Conservation (phyloP, 257 asterid genomes). For the Lithospermum erythrorhizon region DNA sequence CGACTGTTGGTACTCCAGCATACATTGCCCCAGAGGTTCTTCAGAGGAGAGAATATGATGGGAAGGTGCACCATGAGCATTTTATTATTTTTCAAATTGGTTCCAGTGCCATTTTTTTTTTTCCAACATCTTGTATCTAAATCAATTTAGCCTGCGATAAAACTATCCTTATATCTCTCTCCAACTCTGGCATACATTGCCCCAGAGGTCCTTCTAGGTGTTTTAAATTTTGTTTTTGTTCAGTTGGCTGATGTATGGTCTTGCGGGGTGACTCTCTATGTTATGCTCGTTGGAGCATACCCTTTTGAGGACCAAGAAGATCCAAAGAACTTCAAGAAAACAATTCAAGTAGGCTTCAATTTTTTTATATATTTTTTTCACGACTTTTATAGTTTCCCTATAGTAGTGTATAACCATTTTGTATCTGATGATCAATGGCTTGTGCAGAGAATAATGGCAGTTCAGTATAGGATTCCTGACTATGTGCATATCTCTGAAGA, state of each 20-base stretch:
- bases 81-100: background rate
- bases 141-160: no score
- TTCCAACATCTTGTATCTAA: no score
- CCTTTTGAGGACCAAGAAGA: slow-evolving; percentile 43
- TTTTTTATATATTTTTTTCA: background rate
- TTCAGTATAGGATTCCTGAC: slow-evolving; percentile 41
- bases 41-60: slow-evolving; percentile 63
- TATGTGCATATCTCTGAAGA: slow-evolving; percentile 45
- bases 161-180: no score
- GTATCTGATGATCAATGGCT: background rate
- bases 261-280: slow-evolving; percentile 41
- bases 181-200: no score
- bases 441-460: slow-evolving; percentile 39
- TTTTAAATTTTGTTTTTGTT: background rate
- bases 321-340: slow-evolving; percentile 37
- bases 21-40: slow-evolving; percentile 69
- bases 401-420: background rate
- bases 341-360: slow-evolving; percentile 19
- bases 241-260: slow-evolving; percentile 50
- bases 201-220: no score
- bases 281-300: slow-evolving; percentile 42
- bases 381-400: no score
- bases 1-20: slow-evolving; percentile 75
- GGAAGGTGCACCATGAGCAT: slow-evolving; percentile 31
- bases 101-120: background rate